Evolutionary conservation across 2,329 filamentous ascomycete genomes (phyloP).

Genomic region (Botrytis paeoniae): DNA sequence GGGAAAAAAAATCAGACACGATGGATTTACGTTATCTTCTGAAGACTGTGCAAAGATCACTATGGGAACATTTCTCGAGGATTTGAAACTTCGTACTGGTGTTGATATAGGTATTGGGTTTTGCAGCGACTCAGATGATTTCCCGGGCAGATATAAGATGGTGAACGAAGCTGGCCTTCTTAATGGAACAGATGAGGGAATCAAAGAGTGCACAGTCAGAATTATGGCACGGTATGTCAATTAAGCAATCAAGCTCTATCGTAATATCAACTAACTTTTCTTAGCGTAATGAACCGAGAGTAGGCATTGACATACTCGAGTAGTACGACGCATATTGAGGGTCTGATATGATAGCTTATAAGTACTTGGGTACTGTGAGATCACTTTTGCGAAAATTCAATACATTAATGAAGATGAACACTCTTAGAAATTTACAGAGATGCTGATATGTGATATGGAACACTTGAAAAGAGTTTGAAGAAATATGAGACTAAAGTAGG

Average conservation of each 20-base stretch:
- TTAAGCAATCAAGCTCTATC: background rate
- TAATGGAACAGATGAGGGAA: background rate
- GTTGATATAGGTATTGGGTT: background rate
- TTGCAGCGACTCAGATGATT: too few species aligned
- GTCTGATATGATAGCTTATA: background rate
- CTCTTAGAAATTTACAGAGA: background rate
- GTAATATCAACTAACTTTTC: background rate
- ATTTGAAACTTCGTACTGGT: background rate
- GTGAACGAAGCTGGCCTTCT: background rate
- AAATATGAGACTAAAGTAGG: too few species aligned
- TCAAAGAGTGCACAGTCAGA: background rate
- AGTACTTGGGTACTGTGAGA: background rate
- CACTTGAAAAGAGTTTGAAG: background rate
- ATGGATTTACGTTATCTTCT: background rate
- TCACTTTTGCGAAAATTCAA: background rate
- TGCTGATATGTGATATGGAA: background rate
- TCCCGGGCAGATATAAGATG: rapidly evolving
- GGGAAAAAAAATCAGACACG: background rate
- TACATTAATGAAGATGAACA: background rate
- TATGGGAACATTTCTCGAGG: background rate
- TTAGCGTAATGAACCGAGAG: rapidly evolving
- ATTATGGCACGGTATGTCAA: background rate
- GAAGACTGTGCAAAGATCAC: background rate
- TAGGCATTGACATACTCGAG: background rate
- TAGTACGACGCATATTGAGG: background rate